These are phyloP conservation scores for Xylariaceae sp. DNA, from an alignment of 2,329 filamentous ascomycete genomes.

Conservation along the genomic window DNA sequence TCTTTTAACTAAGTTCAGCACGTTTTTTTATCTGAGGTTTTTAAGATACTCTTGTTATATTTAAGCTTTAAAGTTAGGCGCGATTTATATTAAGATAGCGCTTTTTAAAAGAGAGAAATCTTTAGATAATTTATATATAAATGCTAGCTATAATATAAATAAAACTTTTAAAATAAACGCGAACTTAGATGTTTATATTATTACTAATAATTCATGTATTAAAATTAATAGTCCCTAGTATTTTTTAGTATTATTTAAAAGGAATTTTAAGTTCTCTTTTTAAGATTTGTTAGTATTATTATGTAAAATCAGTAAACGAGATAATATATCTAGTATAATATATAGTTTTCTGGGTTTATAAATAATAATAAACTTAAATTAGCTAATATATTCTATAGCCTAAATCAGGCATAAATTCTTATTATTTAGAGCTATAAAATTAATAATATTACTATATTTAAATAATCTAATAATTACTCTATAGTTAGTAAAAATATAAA, in stretches of 20 bases:
- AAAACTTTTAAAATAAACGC: neutral
- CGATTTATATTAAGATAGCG: neutral
- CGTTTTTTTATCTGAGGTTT: conserved; percentile 12
- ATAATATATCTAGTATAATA: conserved; percentile 14
- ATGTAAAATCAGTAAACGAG: no score
- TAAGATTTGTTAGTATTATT: no score
- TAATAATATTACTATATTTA: conserved; percentile 10
- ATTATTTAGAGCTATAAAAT: conserved; percentile 12
- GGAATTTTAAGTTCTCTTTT: neutral
- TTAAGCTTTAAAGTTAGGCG: neutral
- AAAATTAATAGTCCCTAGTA: neutral
- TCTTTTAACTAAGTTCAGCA: neutral
- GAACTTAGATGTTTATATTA: neutral
- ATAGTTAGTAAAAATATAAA: conserved; percentile 17
- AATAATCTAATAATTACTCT: conserved; percentile 9
- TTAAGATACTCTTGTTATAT: conserved; percentile 7
- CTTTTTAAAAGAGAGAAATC: neutral
- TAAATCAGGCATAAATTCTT: conserved; percentile 5
- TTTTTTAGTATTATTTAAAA: conserved; percentile 5
- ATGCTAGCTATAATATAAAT: no score
- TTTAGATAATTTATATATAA: neutral
- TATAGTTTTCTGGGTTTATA: conserved; percentile 12
- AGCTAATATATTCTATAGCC: conserved; percentile 16
- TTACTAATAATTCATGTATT: neutral
- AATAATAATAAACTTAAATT: neutral